Evolutionary conservation across 148 eudicot genomes (phyloP).

Genomic region (Rhododendron henanense): DNA sequence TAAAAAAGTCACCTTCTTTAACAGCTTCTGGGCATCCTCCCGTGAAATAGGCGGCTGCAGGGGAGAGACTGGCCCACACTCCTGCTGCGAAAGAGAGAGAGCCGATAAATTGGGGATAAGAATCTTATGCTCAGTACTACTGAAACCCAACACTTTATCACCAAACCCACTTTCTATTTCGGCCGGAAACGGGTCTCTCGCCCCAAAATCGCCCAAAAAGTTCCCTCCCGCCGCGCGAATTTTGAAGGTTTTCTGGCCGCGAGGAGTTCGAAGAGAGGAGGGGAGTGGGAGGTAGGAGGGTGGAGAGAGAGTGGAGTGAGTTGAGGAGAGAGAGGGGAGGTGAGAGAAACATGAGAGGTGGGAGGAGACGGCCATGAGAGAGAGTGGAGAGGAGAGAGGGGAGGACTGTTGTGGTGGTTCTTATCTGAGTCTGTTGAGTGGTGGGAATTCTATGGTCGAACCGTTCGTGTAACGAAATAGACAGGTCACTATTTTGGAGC

Average conservation of each 20-base stretch:
- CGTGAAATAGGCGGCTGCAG: constrained; percentile 41
- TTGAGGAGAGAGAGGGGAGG: constrained; percentile 2
- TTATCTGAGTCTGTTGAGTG: not conserved
- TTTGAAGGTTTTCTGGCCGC: not conserved
- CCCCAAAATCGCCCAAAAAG: constrained; percentile 72
- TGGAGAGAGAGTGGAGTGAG: not conserved
- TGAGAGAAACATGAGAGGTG: constrained; percentile 15
- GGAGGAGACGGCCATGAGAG: constrained; percentile 24
- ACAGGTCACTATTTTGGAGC: not conserved
- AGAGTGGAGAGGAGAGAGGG: not conserved
- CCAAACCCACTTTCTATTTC: constrained; percentile 72
- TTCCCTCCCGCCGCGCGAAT: constrained; percentile 33
- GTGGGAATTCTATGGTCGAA: not conserved
- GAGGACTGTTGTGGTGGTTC: not conserved
- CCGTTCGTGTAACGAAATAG: not conserved
- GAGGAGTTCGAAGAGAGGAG: not conserved
- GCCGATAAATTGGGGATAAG: constrained; percentile 68
- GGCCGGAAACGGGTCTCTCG: constrained; percentile 84
- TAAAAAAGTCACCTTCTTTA: constrained; percentile 45
- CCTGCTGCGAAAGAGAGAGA: constrained; percentile 56
- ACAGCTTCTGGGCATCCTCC: constrained; percentile 55
- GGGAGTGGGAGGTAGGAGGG: not conserved
- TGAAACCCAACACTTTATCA: constrained; percentile 62
- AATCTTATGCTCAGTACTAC: constrained; percentile 68
- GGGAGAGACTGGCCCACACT: constrained; percentile 39